Conservation (phyloP, 2,329 filamentous ascomycete genomes). For the Penicillium corylophilum region DNA sequence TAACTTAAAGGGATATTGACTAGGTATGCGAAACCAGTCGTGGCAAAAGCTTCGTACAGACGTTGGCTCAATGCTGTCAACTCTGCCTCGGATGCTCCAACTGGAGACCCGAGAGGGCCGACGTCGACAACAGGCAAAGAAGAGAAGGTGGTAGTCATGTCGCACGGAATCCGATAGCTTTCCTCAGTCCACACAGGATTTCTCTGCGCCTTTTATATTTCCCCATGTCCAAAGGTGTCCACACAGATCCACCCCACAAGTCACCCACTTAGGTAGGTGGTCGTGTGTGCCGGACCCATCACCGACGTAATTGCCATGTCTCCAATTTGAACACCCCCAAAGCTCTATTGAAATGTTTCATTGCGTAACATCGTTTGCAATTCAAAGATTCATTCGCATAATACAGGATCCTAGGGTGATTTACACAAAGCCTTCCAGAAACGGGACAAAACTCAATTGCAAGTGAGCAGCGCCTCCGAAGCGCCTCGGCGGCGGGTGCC, state of each 20-base stretch:
- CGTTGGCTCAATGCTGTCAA: constrained; percentile 34
- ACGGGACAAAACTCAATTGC: neutral
- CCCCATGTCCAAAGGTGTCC: neutral
- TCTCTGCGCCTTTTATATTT: neutral
- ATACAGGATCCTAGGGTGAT: neutral
- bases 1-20: constrained; percentile 45
- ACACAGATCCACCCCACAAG: constrained; percentile 1
- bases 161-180: neutral
- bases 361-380: neutral
- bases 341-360: neutral
- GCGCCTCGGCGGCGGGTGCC: neutral
- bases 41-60: constrained; percentile 46
- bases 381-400: neutral
- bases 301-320: neutral
- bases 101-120: constrained; percentile 29
- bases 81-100: constrained; percentile 25
- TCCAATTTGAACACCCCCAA: too few relatives aligned
- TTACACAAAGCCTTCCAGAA: neutral
- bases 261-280: neutral
- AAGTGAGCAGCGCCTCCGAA: neutral
- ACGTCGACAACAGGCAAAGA: constrained; percentile 47
- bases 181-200: neutral
- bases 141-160: constrained; percentile 45
- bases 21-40: constrained; percentile 50
- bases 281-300: constrained; percentile 1